Conservation (phyloP, 169 alveolate species). For the Babesia bigemina region DNA sequence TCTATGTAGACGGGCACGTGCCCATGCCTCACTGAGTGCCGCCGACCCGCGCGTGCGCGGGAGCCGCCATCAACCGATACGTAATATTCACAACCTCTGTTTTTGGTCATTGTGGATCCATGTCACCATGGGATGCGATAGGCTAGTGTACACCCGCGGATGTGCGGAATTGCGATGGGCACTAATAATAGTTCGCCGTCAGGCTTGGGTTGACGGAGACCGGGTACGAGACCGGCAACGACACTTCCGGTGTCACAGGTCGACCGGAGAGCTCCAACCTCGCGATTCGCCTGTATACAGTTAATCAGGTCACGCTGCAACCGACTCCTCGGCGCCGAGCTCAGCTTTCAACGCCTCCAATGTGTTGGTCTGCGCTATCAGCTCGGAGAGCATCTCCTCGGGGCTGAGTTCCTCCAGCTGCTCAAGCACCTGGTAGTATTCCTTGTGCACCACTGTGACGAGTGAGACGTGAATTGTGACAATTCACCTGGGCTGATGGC, state of each 20-base stretch:
- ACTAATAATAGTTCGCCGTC: conserved; percentile 3
- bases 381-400: conserved; percentile 61
- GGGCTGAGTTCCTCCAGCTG: conserved; percentile 52
- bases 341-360: conserved; percentile 69
- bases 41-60: conserved; percentile 6
- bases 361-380: conserved; percentile 56
- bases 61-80: background rate
- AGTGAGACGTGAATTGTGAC: background rate
- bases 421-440: conserved; percentile 22
- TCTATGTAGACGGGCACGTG: conserved; percentile 93
- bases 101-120: background rate
- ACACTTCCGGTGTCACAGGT: conserved; percentile 21
- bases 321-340: conserved; percentile 68
- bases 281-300: conserved; percentile 54
- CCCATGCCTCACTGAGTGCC: conserved; percentile 89
- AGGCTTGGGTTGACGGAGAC: conserved; percentile 57
- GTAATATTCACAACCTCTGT: conserved; percentile 19
- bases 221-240: conserved; percentile 68
- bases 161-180: background rate
- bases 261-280: conserved; percentile 39
- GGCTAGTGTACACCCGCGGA: too few species aligned
- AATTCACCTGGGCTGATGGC: conserved; percentile 56
- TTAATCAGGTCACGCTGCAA: background rate
- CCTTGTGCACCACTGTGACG: conserved; percentile 49
- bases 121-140: too few species aligned